Evolutionary conservation across 2,329 filamentous ascomycete species (phyloP).

Genomic region (Arthrobotrys sphaeroides): DNA sequence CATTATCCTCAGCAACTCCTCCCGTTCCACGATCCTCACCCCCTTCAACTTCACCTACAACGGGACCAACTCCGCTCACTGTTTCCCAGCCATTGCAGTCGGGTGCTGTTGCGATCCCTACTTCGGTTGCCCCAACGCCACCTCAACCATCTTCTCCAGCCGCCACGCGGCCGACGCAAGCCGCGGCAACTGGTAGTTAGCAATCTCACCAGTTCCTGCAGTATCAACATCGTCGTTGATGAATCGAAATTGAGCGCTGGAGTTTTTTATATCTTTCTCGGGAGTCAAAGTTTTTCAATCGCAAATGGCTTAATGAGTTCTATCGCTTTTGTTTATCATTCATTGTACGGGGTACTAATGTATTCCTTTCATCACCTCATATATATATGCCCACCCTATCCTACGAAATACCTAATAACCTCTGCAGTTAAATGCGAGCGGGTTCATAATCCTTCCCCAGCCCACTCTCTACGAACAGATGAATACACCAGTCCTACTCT

Average conservation of each 20-base stretch:
- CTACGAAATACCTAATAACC: background rate
- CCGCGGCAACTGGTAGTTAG: slow-evolving; percentile 7
- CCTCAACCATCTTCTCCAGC: slow-evolving; percentile 1
- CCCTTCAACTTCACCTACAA: background rate
- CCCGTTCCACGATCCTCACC: background rate
- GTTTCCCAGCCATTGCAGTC: background rate
- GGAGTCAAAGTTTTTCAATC: too few species aligned
- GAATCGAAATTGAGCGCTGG: background rate
- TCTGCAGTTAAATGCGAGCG: background rate
- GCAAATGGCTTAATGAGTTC: too few species aligned
- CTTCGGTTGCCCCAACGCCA: background rate
- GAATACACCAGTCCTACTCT: background rate
- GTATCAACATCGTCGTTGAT: too few species aligned
- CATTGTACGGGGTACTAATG: too few species aligned
- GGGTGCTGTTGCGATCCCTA: background rate
- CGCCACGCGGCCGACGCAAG: background rate
- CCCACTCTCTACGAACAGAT: background rate
- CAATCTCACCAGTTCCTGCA: background rate
- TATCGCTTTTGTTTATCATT: too few species aligned
- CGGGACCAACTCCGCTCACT: background rate
- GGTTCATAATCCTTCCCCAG: background rate
- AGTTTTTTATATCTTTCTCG: background rate
- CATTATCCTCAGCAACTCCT: background rate
- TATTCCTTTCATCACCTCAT: background rate
- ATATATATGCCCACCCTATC: background rate